A percentile compares a stretch with the other conserved stretches of the same genome.
phyloP scores from a whole-genome alignment of 139 green algal species.

The Chlamydomonas applanata region DNA sequence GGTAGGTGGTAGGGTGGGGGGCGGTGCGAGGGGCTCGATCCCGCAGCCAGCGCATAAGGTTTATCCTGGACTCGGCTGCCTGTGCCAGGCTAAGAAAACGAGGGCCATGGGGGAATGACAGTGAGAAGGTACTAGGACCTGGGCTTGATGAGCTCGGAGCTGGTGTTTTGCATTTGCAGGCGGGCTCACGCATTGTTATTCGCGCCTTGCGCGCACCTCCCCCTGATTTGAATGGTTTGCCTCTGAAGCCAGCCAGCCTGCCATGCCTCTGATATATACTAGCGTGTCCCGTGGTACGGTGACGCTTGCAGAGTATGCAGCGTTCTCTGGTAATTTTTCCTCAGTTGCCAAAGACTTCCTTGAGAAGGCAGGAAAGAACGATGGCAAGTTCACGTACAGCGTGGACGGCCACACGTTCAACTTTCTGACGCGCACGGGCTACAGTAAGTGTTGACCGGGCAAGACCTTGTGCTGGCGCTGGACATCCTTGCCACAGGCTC shows the following conservation, averaged over 20 bases:
- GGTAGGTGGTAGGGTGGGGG: too few species aligned
- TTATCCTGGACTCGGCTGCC: too few species aligned
- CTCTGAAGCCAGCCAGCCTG: background rate
- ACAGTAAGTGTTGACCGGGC: conserved; percentile 50
- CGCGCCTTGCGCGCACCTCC: too few species aligned
- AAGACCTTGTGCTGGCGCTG: background rate
- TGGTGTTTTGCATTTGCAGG: too few species aligned
- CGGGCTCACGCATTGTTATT: too few species aligned
- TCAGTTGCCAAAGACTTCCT: conserved; percentile 85
- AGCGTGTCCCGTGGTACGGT: conserved; percentile 23
- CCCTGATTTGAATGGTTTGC: too few species aligned
- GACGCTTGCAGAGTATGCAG: conserved; percentile 83
- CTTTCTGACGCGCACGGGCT: conserved; percentile 76
- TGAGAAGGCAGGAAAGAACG: conserved; percentile 64
- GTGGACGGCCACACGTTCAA: conserved; percentile 85
- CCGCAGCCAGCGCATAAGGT: too few species aligned
- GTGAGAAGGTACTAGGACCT: too few species aligned
- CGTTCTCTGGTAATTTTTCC: conserved; percentile 88
- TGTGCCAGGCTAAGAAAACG: too few species aligned
- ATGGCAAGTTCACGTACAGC: conserved; percentile 68
- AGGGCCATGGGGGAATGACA: too few species aligned
- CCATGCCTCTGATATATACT: conserved; percentile 39
- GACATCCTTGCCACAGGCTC: background rate
- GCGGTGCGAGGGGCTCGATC: too few species aligned
- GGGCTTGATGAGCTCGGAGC: too few species aligned